Base-by-base conservation (phyloP, 352 stramenopile genomes). In the Phytophthora nicotianae region DNA sequence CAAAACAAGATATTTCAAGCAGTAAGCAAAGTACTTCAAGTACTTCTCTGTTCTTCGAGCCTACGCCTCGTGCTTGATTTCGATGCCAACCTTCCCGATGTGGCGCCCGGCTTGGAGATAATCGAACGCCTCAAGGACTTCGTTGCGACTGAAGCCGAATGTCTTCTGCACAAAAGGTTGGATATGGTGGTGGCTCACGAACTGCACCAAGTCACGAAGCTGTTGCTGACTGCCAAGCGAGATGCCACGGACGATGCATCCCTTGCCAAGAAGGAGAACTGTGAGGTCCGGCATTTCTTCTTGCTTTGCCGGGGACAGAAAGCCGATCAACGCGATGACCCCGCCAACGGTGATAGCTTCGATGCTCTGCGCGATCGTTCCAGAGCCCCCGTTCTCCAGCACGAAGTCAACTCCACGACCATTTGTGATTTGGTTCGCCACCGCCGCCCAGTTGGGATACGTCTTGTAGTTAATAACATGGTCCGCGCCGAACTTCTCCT, bases 21-120 rank as follows among this genome's bases (percentile, higher is more conserved):
- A n/a, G n/a, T n/a, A n/a, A n/a, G n/a, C n/a, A n/a, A n/a, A n/a
- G n/a, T n/a, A n/a, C 10, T 13, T 38, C 32, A 13, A 38, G 32
- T 9, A 38, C 32, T 38, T 38, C 32, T 5, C n/a, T n/a, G n/a
- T n/a, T n/a, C n/a, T n/a, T n/a, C n/a, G n/a, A n/a, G n/a, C n/a
- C n/a, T n/a, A n/a, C 16, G n/a, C n/a, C n/a, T n/a, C 13, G 24
- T 29, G 29, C 29, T 20, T 43, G 19, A 50, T 27, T 40, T 59
- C 51, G 40, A 59, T 59, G 6, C 38, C 51, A 50, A 50, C 26
- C 33, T 59, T 59, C 19, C 26, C 37, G 24, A 59, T 50, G 11
- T 59, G 40, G 1, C 40, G 38, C 10, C 24, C 51, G 27, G 51
- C 19, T 7, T 50, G 51, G 17, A 60, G 52, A 20, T 52, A 51